phyloP scores from a whole-genome alignment of 2,329 filamentous ascomycete genomes.

The Claviceps monticola region DNA sequence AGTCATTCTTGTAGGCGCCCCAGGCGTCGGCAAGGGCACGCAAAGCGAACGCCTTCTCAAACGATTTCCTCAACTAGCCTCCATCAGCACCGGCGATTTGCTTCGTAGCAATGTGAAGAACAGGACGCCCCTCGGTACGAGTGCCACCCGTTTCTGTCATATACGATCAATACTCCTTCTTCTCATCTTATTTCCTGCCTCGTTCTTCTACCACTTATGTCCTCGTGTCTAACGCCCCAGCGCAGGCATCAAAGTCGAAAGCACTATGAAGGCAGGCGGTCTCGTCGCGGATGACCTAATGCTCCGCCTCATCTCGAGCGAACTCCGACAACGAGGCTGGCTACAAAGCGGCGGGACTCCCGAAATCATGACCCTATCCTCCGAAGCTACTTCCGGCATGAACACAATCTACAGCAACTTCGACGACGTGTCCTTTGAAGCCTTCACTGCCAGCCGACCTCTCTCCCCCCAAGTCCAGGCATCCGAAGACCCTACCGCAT shows the following conservation, averaged over 20 bases:
- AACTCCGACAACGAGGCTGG: conserved; percentile 78
- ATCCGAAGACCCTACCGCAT: conserved; percentile 61
- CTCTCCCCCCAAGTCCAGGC: conserved; percentile 23
- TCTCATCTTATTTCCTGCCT: not conserved
- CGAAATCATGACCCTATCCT: conserved; percentile 38
- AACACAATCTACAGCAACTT: conserved; percentile 12
- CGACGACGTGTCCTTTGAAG: conserved; percentile 11
- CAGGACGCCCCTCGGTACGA: conserved; percentile 65
- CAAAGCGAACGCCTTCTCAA: conserved; percentile 80
- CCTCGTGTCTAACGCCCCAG: conserved; percentile 2
- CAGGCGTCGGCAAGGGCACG: conserved; percentile 94
- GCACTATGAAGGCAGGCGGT: conserved; percentile 71
- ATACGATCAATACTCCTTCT: not conserved
- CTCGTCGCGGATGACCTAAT: conserved; percentile 91
- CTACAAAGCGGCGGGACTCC: conserved; percentile 37
- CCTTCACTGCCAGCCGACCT: not conserved
- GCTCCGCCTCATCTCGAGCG: conserved; percentile 79
- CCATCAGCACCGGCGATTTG: conserved; percentile 88
- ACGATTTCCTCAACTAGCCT: conserved; percentile 75
- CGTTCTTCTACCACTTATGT: not conserved
- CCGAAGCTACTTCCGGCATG: conserved; percentile 25
- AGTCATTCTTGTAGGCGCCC: conserved; percentile 87
- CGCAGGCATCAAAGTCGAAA: conserved; percentile 78
- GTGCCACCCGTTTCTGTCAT: not conserved
- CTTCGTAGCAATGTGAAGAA: conserved; percentile 85